A percentile compares a stretch with the other conserved stretches of the same genome.
These are phyloP conservation scores for Hemisphaericaspora xylanilytica DNA, from an alignment of 1,139 yeast genomes.

Conservation along the genomic window DNA sequence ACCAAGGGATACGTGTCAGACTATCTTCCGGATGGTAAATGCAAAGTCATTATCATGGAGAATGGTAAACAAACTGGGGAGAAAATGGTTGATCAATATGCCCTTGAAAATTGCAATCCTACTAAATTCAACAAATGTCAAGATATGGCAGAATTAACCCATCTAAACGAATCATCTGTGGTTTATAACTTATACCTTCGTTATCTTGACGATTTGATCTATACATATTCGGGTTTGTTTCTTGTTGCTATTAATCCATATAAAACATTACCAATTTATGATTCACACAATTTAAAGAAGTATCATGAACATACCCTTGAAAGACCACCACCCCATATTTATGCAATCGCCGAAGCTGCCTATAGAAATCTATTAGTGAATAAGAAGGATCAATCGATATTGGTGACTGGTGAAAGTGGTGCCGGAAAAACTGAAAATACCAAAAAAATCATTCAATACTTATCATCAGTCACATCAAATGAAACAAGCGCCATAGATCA, in stretches of 20 bases:
- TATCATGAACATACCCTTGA: conserved; percentile 50
- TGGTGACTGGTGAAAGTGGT: conserved; percentile 98
- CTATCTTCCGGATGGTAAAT: conserved; percentile 47
- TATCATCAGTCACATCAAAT: conserved; percentile 65
- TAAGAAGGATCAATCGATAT: conserved; percentile 77
- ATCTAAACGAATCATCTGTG: conserved; percentile 91
- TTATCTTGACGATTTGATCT: conserved; percentile 75
- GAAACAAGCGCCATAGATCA: conserved; percentile 17
- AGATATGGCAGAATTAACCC: conserved; percentile 95
- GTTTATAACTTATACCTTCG: conserved; percentile 76
- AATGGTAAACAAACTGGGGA: conserved; percentile 29
- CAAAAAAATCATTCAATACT: conserved; percentile 89
- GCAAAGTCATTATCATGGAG: conserved; percentile 53
- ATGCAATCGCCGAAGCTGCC: conserved; percentile 87
- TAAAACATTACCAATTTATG: conserved; percentile 72
- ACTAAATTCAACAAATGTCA: conserved; percentile 87
- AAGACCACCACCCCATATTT: conserved; percentile 78
- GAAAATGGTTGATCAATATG: conserved; percentile 38
- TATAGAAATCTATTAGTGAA: conserved; percentile 71
- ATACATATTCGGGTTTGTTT: conserved; percentile 78
- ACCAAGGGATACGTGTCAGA: conserved; percentile 67
- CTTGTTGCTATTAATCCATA: conserved; percentile 96
- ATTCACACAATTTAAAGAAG: conserved; percentile 50
- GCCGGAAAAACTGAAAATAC: conserved; percentile 99
- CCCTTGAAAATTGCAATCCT: conserved; percentile 76